Base-by-base conservation (phyloP, 352 stramenopile species). In the Peronospora farinosa region DNA sequence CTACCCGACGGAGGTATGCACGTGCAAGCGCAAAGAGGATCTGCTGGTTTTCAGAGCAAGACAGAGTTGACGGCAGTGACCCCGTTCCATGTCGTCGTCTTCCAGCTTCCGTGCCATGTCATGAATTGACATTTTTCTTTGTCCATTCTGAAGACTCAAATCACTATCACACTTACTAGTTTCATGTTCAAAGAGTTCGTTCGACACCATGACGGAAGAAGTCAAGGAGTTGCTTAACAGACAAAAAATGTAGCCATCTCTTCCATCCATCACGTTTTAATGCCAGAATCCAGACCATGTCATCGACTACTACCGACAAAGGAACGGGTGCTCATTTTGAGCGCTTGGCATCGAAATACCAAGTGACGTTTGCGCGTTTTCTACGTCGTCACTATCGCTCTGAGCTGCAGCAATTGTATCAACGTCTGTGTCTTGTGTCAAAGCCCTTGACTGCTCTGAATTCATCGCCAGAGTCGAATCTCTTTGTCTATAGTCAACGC, bases 21-120 rank as follows among this genome's bases (percentile, higher is more conserved):
- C 65, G 23, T 64, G 71, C 39, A 87, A 89, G 63, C 73, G 74
- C 47, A 89, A 89, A 51, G 74, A 85, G 49, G 75, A 87, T 74
- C 57, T 47, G 12, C 23, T 44, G 23, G 45, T 60, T 16, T 5
- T 58, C 30, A 88, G 78, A 85, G 62, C 11, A 60, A 84, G 15
- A 52, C 62, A 17, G 69, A 86, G 23, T 37, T 87, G 30, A 68
- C 63, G 1, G 60, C 69, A 10, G 66, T 57, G 13, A 88, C 4
- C 32, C 49, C 25, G 40, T 49, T 48, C 56, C 40, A 31, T 21
- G 19, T 21, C 56, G 19, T 21, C 56, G 45, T 40, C 47, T 47
- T 40, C 39, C 38, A 15, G 31, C 55, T 11, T 48, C 53, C 12
- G 48, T 41, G 33, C 52, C 23, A 48, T 53, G 36, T 41, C 43